Percentiles rank a stretch among this genome's conserved stretches.
These are phyloP conservation scores for Stachybotrys chartarum DNA, from an alignment of 2,329 filamentous ascomycete genomes.

Conservation along the genomic window DNA sequence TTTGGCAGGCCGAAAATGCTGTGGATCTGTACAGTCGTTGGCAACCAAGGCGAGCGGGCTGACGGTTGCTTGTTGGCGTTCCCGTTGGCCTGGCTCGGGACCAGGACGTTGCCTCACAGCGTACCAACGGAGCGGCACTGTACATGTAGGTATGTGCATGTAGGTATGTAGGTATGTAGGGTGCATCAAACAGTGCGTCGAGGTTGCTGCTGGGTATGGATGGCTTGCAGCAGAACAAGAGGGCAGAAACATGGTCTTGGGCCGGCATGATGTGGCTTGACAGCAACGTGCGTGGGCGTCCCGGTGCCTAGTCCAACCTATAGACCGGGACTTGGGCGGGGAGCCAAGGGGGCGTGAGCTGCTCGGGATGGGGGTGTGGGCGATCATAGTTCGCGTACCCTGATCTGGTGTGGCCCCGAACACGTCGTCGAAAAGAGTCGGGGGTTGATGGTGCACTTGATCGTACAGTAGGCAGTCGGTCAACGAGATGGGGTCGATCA, in stretches of 20 bases:
- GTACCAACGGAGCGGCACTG: background rate
- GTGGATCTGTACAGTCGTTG: background rate
- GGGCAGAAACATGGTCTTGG: slow-evolving; percentile 4
- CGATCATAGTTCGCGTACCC: slow-evolving; percentile 1
- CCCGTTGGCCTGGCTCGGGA: background rate
- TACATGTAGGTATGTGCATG: background rate
- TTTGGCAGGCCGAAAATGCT: too few relatives aligned
- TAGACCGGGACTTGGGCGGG: background rate
- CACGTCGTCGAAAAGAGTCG: background rate
- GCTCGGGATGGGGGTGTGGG: background rate
- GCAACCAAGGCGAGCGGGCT: background rate
- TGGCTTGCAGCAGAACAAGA: slow-evolving; percentile 4
- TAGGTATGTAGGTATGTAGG: background rate
- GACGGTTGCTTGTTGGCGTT: background rate
- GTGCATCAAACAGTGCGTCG: background rate
- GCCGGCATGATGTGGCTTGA: slow-evolving; percentile 8
- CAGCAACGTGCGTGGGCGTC: slow-evolving; percentile 1
- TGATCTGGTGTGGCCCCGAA: background rate
- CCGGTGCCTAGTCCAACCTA: background rate
- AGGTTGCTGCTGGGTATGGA: background rate
- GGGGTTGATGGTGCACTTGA: background rate
- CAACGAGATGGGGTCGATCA: background rate
- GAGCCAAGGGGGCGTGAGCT: background rate
- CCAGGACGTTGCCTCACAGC: background rate
- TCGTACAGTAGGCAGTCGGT: background rate